A percentile compares a stretch with the other conserved stretches of the same genome.
Evolutionary conservation across 768 basidiomycete species (phyloP).

Genomic region (Cystofilobasidium bisporidii): DNA sequence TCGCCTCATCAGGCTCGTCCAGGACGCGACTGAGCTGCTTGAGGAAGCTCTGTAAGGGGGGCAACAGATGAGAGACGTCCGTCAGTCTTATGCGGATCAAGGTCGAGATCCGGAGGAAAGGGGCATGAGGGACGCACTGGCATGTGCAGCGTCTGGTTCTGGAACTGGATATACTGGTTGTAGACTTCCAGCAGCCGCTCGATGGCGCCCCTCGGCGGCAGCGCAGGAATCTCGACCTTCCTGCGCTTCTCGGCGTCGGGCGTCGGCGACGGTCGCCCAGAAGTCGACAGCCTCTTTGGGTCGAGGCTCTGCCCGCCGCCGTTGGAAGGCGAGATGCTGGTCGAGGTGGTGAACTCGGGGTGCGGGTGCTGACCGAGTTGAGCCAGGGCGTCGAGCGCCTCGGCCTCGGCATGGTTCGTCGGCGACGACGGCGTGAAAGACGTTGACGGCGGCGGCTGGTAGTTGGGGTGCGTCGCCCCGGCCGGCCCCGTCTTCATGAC

Average conservation of each 20-base stretch:
- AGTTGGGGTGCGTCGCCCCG: conserved; percentile 29
- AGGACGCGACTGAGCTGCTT: conserved; percentile 35
- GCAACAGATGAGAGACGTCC: not conserved
- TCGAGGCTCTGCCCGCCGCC: conserved; percentile 11
- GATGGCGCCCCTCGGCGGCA: conserved; percentile 40
- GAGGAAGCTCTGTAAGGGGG: conserved; percentile 28
- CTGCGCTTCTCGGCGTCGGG: conserved; percentile 14
- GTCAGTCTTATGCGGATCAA: too few species aligned
- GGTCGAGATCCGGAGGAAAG: not conserved
- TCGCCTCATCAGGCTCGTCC: conserved; percentile 37
- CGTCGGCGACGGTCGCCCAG: not conserved
- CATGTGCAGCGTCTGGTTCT: conserved; percentile 42
- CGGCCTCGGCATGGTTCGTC: conserved; percentile 24
- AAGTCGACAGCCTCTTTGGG: not conserved
- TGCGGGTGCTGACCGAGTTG: conserved; percentile 26
- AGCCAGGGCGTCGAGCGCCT: conserved; percentile 27
- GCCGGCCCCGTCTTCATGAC: conserved; percentile 29
- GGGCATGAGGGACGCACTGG: conserved; percentile 29
- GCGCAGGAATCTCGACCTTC: conserved; percentile 36
- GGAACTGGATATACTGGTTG: conserved; percentile 41
- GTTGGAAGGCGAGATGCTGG: conserved; percentile 20
- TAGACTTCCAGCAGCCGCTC: conserved; percentile 40
- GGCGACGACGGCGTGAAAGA: conserved; percentile 9
- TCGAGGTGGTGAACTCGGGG: conserved; percentile 20
- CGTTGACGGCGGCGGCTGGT: conserved; percentile 10